Percentiles rank a stretch among this genome's conserved stretches.
These are phyloP conservation scores for Trichoderma endophyticum DNA, from an alignment of 2,329 filamentous ascomycete genomes.

Conservation along the genomic window DNA sequence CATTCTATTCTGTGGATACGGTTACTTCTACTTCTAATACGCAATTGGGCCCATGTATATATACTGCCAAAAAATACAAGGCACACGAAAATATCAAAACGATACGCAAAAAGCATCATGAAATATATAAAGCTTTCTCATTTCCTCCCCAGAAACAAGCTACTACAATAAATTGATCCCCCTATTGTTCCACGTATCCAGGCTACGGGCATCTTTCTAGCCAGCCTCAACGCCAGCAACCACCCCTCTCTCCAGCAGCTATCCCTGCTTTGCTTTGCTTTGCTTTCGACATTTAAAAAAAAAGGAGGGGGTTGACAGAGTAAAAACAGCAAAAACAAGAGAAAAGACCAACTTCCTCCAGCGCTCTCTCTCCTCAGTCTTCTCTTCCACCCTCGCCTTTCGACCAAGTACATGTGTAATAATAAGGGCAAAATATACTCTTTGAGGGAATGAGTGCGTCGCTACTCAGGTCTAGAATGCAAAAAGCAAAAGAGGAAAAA, in stretches of 20 bases:
- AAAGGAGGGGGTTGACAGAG: neutral
- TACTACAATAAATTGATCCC: constrained; percentile 11
- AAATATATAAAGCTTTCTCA: constrained; percentile 15
- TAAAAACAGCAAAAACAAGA: neutral
- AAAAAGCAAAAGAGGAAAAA: constrained; percentile 21
- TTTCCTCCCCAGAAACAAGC: constrained; percentile 13
- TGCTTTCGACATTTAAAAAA: neutral
- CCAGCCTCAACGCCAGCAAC: constrained; percentile 7
- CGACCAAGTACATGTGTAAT: neutral
- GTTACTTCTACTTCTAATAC: neutral
- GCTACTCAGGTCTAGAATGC: constrained; percentile 31
- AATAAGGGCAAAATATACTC: constrained; percentile 18
- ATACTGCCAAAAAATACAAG: neutral
- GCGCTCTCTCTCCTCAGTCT: neutral
- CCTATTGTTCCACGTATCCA: constrained; percentile 21
- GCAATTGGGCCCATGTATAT: neutral
- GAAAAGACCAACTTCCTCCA: neutral
- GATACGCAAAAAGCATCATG: neutral
- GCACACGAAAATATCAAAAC: neutral
- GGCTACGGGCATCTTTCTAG: constrained; percentile 18
- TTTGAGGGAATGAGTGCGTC: constrained; percentile 29
- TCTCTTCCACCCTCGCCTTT: neutral
- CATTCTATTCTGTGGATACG: neutral
- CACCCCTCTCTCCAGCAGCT: constrained; percentile 5
- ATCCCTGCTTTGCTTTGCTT: neutral